These are phyloP conservation scores for Polygonum maritimum DNA, from an alignment of 148 eudicot genomes.

Conservation along the genomic window DNA sequence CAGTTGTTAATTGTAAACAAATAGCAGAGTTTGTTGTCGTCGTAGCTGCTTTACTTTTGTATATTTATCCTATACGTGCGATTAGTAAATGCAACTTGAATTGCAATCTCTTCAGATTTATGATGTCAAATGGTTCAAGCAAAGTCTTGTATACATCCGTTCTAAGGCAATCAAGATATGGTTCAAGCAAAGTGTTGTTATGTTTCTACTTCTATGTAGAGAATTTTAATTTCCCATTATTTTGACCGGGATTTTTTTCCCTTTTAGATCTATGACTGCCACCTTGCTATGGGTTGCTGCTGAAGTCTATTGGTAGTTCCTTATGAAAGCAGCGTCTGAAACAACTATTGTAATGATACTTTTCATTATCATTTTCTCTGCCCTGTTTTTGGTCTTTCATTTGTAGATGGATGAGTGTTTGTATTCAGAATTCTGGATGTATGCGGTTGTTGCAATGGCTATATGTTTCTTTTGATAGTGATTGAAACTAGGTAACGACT, in stretches of 20 bases:
- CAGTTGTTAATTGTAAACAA: too few species aligned
- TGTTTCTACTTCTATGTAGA: background rate
- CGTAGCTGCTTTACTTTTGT: too few species aligned
- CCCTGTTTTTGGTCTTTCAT: background rate
- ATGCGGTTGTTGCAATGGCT: background rate
- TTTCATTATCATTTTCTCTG: background rate
- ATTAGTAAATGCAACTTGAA: background rate
- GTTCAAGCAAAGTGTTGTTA: background rate
- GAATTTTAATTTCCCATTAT: background rate
- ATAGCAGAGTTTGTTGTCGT: too few species aligned
- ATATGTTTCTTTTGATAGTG: slow-evolving; percentile 2
- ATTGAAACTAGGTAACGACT: background rate
- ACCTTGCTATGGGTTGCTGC: background rate
- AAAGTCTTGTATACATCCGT: slow-evolving; percentile 2
- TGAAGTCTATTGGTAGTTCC: background rate
- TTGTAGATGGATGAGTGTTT: slow-evolving; percentile 4
- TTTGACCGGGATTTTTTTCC: background rate
- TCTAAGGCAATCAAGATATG: background rate
- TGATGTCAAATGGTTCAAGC: slow-evolving; percentile 4
- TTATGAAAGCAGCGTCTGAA: background rate
- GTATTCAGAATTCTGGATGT: slow-evolving; percentile 6
- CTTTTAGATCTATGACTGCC: slow-evolving; percentile 4
- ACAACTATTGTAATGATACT: background rate
- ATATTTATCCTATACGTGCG: too few species aligned
- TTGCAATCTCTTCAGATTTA: background rate